Base-by-base conservation (phyloP, 2,329 filamentous ascomycete species). In the Neurospora sp. region DNA sequence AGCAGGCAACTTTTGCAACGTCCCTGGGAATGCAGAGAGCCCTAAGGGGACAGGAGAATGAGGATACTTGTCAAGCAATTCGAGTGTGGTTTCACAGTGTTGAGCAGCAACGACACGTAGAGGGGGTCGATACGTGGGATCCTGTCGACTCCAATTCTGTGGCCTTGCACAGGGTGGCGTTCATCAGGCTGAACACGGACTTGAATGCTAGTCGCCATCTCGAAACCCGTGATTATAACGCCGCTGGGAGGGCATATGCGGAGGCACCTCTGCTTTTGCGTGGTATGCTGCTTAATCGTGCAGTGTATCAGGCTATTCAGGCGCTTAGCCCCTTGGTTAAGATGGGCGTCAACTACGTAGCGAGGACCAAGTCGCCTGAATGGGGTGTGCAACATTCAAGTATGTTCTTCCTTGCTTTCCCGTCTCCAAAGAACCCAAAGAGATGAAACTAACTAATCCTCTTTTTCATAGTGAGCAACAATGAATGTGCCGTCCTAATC, bases 131-230 rank as follows among this genome's bases (percentile, higher is more conserved):
- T 36, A 81, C 82, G 40, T 84, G 84, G 67, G 81, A 83, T 0
- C 86, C 88, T 0, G 83, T 91, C n/a, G 85, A 88, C 0, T 90
- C 89, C 77, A 91, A 90, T 73, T 87, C 88, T 66, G 90, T 84
- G 15, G 88, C 86, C 10, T 81, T 88, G 67, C 82, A 86, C 74
- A 85, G 86, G 68, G 80, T 87, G 65, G 88, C 88, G 0, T 89
- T 88, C 71, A 89, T 92, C 68, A 83, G 89, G 10, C 81, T 91
- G 3, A 88, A 91, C 73, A 87, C 88, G 2, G 89, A 92, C 73
- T 82, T 90, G 8, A 86, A 85, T 39, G 85, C 89, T 1, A 86
- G 86, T 71, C 83, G 88, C 67, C 85, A 85, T 37, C 82, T 92
- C 39, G 89, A 91, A 75, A 90, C 87, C 8, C 83, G 89, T 39